Evolutionary conservation across 1,284 basidiomycete species (phyloP).

Genomic region (Ustilago esculenta): DNA sequence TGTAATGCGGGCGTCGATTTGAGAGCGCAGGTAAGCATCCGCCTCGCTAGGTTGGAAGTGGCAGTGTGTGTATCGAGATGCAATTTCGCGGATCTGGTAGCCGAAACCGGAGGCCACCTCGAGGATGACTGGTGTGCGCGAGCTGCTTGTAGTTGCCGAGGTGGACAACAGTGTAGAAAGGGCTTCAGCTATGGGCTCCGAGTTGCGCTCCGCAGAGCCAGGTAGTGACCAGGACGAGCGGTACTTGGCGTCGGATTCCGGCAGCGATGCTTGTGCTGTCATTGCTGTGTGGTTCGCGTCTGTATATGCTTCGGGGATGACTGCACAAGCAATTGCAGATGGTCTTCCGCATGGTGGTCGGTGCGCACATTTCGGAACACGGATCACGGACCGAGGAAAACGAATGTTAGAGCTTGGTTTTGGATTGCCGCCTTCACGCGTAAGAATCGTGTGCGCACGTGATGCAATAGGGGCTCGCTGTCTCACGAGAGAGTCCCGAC

Average conservation of each 20-base stretch:
- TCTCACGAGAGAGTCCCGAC: too few species aligned
- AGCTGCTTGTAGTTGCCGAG: background rate
- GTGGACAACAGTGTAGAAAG: conserved; percentile 19
- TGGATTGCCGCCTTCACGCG: background rate
- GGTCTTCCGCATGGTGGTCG: conserved; percentile 3
- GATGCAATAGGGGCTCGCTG: conserved; percentile 12
- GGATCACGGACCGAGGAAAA: conserved; percentile 1
- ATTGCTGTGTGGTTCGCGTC: background rate
- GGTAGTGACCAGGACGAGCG: conserved; percentile 32
- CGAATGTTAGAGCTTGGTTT: conserved; percentile 3
- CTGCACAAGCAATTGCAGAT: too few species aligned
- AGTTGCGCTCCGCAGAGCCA: conserved; percentile 48
- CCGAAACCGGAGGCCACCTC: conserved; percentile 49
- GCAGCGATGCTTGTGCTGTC: background rate
- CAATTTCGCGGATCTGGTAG: conserved; percentile 28
- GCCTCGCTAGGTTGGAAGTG: conserved; percentile 42
- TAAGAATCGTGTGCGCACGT: background rate
- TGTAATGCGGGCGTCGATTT: conserved; percentile 19
- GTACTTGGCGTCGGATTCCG: conserved; percentile 23
- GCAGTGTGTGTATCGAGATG: conserved; percentile 5
- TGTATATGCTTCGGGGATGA: too few species aligned
- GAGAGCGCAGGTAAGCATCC: conserved; percentile 25
- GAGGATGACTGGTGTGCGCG: conserved; percentile 20
- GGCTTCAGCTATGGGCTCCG: conserved; percentile 37
- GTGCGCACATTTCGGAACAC: conserved; percentile 5